Evolutionary conservation across 768 basidiomycete species (phyloP), one percentile per base, ranked within the genome.

Genomic region (Mrakia hoshinonis): DNA sequence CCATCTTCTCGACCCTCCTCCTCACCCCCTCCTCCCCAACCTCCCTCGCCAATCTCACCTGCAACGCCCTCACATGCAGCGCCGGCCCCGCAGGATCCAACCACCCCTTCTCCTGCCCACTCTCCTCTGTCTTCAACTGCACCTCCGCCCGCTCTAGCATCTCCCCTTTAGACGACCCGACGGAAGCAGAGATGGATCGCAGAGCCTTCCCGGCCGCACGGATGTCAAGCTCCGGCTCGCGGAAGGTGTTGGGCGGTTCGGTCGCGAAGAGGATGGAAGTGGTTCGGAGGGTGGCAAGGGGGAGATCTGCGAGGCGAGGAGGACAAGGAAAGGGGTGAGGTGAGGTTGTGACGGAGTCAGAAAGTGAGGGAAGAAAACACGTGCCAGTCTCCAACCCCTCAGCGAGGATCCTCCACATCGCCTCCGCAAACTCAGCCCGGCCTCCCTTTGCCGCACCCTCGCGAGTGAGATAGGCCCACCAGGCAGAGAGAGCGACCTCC

Each of bases 231-330:
- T 70, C 69, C 24, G 69, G 48, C 29, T 70, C 69, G 13, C 49
- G 61, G 62, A 64, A 70, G 26, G 61, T 49, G 61, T 70, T 70
- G 18, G 58, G 58, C 11, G 69, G 60, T 52, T 70, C 69, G 38
- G 69, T 47, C 2, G 62, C 69, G 24, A 70, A 70, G 48, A 70
- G 69, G 52, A 70, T 38, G 48, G 61, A 54, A 20, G 48, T 47
- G 1, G 46, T 13, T 24, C 49, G 58, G 38, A 61, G 26, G 20
- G 69, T 22, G 12, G 12, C 11, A 15, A 58, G 10, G 18, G 58
- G 43, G 26, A 48, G 34, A 47, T 31, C 31, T 47, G 34, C 43
- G 12, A 61, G 11, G 55, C 22, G 9, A 38, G 11, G 29, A 31
- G 7, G 58, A 34, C 4, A 68, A 13, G 52, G 29, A 7, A 26